Conservation (phyloP, 2,329 filamentous ascomycete species). For the Fusarium armeniacum region DNA sequence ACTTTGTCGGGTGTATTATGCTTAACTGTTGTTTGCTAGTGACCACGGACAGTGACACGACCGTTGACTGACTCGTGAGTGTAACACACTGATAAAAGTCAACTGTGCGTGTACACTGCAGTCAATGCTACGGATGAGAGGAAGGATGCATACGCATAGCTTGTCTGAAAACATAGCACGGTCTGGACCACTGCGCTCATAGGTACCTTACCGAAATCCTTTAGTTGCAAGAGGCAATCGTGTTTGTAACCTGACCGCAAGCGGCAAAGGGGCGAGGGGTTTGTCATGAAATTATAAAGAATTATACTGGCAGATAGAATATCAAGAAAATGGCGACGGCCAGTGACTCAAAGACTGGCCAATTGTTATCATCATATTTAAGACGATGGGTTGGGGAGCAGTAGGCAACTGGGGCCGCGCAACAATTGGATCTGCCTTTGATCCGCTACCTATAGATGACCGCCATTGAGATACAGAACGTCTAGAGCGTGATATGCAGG, state of each 20-base stretch:
- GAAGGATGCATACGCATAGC: conserved; percentile 8
- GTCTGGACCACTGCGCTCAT: not conserved
- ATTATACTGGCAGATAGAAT: not conserved
- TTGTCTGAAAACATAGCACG: conserved; percentile 7
- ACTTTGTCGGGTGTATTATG: not conserved
- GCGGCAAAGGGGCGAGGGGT: conserved; percentile 24
- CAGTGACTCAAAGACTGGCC: conserved; percentile 22
- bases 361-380: conserved; percentile 7
- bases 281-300: not conserved
- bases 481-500: conserved; percentile 29
- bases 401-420: conserved; percentile 31
- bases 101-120: not conserved
- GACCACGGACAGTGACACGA: not conserved
- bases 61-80: conserved; percentile 11
- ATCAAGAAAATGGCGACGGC: not conserved
- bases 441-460: conserved; percentile 30
- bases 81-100: not conserved
- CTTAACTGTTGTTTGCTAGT: not conserved
- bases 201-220: conserved; percentile 14
- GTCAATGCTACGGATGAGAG: conserved; percentile 8
- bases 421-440: conserved; percentile 33
- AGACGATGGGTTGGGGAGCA: conserved; percentile 12
- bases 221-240: conserved; percentile 3
- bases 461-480: conserved; percentile 15
- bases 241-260: conserved; percentile 30